Evolutionary conservation across 208 protist genomes (phyloP), one percentile per base, ranked within the genome.

Genomic region (Leishmania guyanensis): DNA sequence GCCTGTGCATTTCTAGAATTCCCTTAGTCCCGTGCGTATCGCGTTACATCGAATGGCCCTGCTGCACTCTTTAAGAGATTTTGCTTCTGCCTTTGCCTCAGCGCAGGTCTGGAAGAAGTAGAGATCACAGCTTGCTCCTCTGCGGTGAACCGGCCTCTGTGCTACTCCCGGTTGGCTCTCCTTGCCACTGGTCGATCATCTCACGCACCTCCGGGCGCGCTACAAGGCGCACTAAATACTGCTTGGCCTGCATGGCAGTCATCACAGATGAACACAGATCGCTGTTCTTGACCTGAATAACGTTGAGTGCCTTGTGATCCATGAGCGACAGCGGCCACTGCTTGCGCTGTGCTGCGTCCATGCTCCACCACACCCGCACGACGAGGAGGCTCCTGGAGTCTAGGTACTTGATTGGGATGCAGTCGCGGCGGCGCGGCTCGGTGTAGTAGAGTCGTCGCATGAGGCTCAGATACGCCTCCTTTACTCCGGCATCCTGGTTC

Each of bases 231-330:
- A 86, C 80, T 29, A 97, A 85, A 77, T 93, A 96, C 80, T 95
- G 90, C 80, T 96, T 96, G 22, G 91, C 87, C 79, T 97, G 89
- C 71, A 97, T 87, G 33, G 90, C 91, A 3, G 90, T 93, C 69
- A 96, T 77, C 48, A 93, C 87, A 64, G 86, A 88, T 16, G 90
- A 89, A 62, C 81, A 83, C 53, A 97, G 84, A 62, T 85, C 82
- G 3, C 78, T 87, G 76, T 88, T 83, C 14, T 92, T 87, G 65
- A 96, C 88, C 62, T 84, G 78, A 36, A 92, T 94, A 68, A 84
- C 86, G 79, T 96, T 96, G 12, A 98, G 86, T 46, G 91, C 92
- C 77, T 94, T 95, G 80, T 91, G 89, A 75, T 97, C 93, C 64
- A 92, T 76, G 50, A 89, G 64, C 1, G 88, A 87, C 8, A 98